Evolutionary conservation across 2,329 filamentous ascomycete species (phyloP), one percentile per base, ranked within the genome.

Genomic region (Metarhizium album): DNA sequence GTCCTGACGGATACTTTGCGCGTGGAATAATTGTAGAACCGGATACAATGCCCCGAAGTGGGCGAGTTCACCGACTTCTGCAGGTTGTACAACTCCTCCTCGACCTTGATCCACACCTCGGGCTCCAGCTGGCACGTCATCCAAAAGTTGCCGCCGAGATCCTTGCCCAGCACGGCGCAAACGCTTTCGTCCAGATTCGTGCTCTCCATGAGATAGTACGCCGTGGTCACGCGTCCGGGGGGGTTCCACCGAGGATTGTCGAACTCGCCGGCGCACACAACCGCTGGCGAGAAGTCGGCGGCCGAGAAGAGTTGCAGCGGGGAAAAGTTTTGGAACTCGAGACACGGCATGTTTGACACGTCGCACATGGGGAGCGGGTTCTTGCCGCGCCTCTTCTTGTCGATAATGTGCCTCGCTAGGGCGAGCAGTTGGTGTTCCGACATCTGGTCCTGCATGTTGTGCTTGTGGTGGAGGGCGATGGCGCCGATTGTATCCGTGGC

Each of bases 61-160:
- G 49, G 52, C 33, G 52, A 53, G 7, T 51, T 53, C n/a, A 49
- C 22, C 13, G 27, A 7, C 43, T 53, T 53, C 33, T 53, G 52
- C 42, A 53, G 20, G 5, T 47, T 42, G 29, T 53, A 53, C 33
- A 53, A 47, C 29, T 51, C 52, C 35, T 53, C 52, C 42, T 53
- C 52, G 23, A 53, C 27, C 31, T 47, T 40, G 4, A 51, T 46
- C 52, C 52, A 53, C 40, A 53, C 52, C 4, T 42, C 33, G 9
- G 49, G 42, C 38, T 53, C 52, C 22, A 53, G 29, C 46, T 53
- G 49, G 23, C 52, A 51, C 27, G 45, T 51, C 49, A 53, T 53
- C 52, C 52, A 53, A 22, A 53, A 48, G 31, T 49, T 42, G 18
- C 49, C 52, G 6, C 45, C 46, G 18, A 27, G n/a, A 23, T 53